Percentiles rank a stretch among this genome's conserved stretches.
phyloP scores from a whole-genome alignment of 352 stramenopile species.

The Pythium phragmitis region DNA sequence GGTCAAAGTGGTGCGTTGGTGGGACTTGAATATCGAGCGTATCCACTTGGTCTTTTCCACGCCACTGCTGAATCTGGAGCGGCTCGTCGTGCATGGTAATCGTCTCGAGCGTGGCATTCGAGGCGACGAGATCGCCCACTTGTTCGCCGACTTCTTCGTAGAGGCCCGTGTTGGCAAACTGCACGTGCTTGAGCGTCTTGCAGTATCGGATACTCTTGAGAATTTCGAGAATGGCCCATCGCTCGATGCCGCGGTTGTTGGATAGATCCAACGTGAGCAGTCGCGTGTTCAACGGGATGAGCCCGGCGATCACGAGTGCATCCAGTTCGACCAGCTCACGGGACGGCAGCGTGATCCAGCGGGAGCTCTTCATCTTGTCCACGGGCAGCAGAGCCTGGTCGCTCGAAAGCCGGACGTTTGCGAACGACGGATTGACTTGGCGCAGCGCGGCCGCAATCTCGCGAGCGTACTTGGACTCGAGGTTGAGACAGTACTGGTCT shows the following conservation, averaged over 20 bases:
- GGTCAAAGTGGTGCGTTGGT: conserved; percentile 48
- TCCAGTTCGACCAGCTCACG: conserved; percentile 55
- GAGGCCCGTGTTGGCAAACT: conserved; percentile 56
- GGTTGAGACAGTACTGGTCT: conserved; percentile 49
- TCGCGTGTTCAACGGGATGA: conserved; percentile 53
- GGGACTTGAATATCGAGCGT: conserved; percentile 33
- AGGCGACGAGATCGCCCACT: conserved; percentile 50
- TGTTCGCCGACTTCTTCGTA: conserved; percentile 57
- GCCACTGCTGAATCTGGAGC: conserved; percentile 50
- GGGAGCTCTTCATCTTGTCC: conserved; percentile 60
- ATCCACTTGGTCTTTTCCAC: conserved; percentile 39
- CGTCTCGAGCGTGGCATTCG: conserved; percentile 58
- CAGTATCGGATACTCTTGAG: conserved; percentile 53
- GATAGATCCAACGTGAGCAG: conserved; percentile 69
- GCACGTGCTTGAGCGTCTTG: conserved; percentile 49
- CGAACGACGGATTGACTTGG: conserved; percentile 53
- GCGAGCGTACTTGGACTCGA: conserved; percentile 54
- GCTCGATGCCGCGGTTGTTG: conserved; percentile 49
- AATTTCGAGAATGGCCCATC: conserved; percentile 51
- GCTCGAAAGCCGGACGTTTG: conserved; percentile 42
- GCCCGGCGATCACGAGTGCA: conserved; percentile 52
- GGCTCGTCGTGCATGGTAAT: conserved; percentile 54
- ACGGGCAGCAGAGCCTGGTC: conserved; percentile 44
- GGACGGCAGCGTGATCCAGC: conserved; percentile 47
- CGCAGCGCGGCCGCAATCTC: conserved; percentile 46